phyloP scores from a whole-genome alignment of 257 asterid genomes.

The Solanum ossicruentum region DNA sequence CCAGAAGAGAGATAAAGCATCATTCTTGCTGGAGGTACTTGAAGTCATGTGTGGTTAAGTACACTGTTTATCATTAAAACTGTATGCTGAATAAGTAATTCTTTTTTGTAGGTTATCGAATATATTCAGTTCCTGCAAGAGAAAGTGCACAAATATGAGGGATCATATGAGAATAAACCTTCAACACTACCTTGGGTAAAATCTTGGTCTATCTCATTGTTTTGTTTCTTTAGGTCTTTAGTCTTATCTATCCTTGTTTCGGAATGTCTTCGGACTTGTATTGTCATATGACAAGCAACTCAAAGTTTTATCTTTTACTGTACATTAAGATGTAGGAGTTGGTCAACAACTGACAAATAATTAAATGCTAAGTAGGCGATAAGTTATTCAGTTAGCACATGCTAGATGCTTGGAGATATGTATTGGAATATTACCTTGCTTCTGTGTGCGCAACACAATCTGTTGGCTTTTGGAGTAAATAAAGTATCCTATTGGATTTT shows the following conservation, averaged over 20 bases:
- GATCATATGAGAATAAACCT: conserved; percentile 55
- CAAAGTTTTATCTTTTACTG: background rate
- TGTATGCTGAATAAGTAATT: background rate
- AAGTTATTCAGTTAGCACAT: background rate
- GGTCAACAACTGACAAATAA: background rate
- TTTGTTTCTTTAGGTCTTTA: background rate
- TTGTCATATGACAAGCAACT: background rate
- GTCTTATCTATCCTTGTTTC: background rate
- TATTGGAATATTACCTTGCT: background rate
- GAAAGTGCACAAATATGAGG: conserved; percentile 59
- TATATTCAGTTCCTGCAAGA: conserved; percentile 89
- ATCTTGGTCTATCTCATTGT: background rate
- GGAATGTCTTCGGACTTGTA: background rate
- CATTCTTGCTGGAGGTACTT: conserved; percentile 79
- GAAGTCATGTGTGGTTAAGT: background rate
- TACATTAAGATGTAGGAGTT: background rate
- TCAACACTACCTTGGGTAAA: conserved; percentile 62
- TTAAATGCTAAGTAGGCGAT: background rate
- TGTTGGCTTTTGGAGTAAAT: background rate
- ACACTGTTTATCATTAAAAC: background rate
- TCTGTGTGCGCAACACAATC: background rate
- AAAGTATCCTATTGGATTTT: background rate
- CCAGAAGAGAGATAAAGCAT: conserved; percentile 97
- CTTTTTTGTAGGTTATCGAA: conserved; percentile 60
- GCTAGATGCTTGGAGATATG: background rate